phyloP scores from a whole-genome alignment of 2,329 filamentous ascomycete species.

The Nemania sp. region DNA sequence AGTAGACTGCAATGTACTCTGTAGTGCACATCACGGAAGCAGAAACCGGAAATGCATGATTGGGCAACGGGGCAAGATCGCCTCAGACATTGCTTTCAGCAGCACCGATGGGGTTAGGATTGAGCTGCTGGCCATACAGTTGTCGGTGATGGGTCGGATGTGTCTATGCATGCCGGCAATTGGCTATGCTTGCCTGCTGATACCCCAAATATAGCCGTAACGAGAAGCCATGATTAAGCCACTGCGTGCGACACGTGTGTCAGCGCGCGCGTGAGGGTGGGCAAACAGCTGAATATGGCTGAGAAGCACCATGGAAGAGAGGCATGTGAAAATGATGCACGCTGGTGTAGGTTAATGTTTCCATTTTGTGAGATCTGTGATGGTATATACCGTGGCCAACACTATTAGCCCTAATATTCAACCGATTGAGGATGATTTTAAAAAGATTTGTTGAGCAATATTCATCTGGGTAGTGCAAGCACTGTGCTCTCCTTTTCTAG shows the following conservation, averaged over 20 bases:
- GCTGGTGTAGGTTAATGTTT: background rate
- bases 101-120: conserved; percentile 1
- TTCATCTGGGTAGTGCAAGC: too few species aligned
- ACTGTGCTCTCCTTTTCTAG: too few species aligned
- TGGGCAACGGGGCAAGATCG: background rate
- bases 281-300: background rate
- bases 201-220: conserved; percentile 10
- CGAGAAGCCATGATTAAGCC: conserved; percentile 9
- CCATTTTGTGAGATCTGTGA: too few species aligned
- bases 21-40: too few species aligned
- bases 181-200: conserved; percentile 11
- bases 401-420: too few species aligned
- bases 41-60: background rate
- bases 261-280: too few species aligned
- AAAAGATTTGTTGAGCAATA: too few species aligned
- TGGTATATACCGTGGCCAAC: too few species aligned
- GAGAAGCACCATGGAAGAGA: too few species aligned
- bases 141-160: background rate
- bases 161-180: conserved; percentile 6
- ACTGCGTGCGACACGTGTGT: conserved; percentile 17
- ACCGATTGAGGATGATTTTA: too few species aligned
- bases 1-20: background rate
- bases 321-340: conserved; percentile 23
- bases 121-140: conserved; percentile 5
- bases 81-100: background rate